phyloP scores from a whole-genome alignment of 345 rosid species.

The Lumnitzera racemosa region DNA sequence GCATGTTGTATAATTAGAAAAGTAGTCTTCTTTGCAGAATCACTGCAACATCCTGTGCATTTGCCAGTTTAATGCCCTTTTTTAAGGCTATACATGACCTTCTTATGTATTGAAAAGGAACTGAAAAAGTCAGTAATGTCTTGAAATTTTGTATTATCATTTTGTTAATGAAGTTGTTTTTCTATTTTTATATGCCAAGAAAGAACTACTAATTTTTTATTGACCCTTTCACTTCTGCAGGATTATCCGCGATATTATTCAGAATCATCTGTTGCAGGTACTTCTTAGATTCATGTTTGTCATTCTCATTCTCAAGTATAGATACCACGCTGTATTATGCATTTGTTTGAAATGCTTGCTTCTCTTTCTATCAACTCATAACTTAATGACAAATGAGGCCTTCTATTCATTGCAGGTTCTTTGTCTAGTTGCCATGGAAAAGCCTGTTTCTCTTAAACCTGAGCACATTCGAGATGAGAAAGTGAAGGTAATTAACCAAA shows the following conservation, averaged over 20 bases:
- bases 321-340: too few species aligned
- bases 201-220: slow-evolving; percentile 2
- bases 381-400: background rate
- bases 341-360: too few species aligned
- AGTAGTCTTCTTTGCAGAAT: too few species aligned
- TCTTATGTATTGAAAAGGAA: background rate
- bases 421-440: slow-evolving; percentile 96
- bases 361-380: too few species aligned
- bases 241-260: slow-evolving; percentile 96
- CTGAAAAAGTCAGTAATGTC: too few species aligned
- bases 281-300: slow-evolving; percentile 7
- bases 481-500: slow-evolving; percentile 61
- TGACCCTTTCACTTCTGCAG: slow-evolving; percentile 33
- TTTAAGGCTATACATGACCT: slow-evolving; percentile 3
- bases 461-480: slow-evolving; percentile 98
- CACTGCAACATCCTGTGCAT: background rate
- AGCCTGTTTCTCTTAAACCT: slow-evolving; percentile 92
- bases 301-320: background rate
- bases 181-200: background rate
- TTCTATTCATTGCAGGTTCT: slow-evolving; percentile 52
- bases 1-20: background rate
- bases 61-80: too few species aligned
- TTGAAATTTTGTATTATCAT: too few species aligned
- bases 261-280: slow-evolving; percentile 95
- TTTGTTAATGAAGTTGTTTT: too few species aligned